Evolutionary conservation across 768 basidiomycete genomes (phyloP).

Genomic region (Lepiota brunneoincarnata): DNA sequence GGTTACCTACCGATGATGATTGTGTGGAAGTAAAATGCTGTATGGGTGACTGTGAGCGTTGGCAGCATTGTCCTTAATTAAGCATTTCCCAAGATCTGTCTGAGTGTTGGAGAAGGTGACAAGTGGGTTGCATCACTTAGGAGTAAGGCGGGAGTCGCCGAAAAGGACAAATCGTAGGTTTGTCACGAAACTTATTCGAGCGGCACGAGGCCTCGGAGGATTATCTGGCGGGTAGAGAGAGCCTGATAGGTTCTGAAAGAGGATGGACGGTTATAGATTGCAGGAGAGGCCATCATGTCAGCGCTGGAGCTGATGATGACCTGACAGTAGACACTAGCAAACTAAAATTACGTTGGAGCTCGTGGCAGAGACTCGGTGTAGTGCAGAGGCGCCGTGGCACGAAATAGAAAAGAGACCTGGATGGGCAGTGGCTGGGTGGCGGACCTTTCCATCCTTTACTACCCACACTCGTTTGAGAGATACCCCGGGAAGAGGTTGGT

Average conservation of each 20-base stretch:
- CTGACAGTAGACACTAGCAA: neutral
- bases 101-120: neutral
- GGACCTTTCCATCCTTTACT: neutral
- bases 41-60: too few species aligned
- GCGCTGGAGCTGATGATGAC: neutral
- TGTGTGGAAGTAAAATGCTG: neutral
- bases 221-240: too few species aligned
- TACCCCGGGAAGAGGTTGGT: neutral
- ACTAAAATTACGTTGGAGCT: neutral
- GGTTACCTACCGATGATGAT: too few species aligned
- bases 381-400: neutral
- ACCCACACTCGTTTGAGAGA: neutral
- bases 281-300: neutral
- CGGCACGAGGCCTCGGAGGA: too few species aligned
- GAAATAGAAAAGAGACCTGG: neutral
- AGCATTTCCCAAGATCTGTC: constrained; percentile 3
- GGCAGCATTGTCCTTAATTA: neutral
- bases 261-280: neutral
- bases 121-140: neutral
- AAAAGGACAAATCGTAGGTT: neutral
- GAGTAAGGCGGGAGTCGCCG: neutral
- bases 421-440: neutral
- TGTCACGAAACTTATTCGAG: neutral
- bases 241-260: too few species aligned
- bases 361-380: neutral